These are phyloP conservation scores for Termitomyces sp. DNA, from an alignment of 768 basidiomycete genomes.

Conservation along the genomic window DNA sequence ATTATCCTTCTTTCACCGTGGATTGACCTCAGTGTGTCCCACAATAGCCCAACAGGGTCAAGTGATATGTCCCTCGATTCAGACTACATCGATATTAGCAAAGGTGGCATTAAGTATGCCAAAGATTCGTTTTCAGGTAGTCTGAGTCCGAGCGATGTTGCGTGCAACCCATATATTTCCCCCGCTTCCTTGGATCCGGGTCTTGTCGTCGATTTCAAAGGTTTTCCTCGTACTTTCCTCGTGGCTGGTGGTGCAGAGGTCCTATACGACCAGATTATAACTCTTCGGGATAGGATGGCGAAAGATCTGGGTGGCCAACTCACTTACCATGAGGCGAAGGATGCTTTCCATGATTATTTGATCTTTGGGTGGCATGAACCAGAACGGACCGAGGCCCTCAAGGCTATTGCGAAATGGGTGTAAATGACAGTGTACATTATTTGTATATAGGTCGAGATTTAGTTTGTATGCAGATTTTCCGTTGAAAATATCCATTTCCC, in stretches of 20 bases:
- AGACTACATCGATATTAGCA: conserved; percentile 28
- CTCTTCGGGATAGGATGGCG: conserved; percentile 42
- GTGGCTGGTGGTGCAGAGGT: conserved; percentile 52
- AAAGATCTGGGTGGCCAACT: conserved; percentile 45
- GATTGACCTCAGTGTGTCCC: conserved; percentile 41
- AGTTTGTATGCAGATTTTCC: background rate
- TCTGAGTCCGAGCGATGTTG: conserved; percentile 39
- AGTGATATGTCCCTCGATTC: conserved; percentile 23
- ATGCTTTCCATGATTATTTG: conserved; percentile 51
- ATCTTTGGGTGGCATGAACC: conserved; percentile 46
- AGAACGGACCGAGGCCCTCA: conserved; percentile 41
- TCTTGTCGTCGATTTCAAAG: conserved; percentile 36
- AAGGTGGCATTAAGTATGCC: conserved; percentile 20
- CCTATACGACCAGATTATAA: conserved; percentile 45
- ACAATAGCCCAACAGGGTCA: conserved; percentile 33
- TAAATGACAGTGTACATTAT: background rate
- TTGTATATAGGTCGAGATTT: background rate
- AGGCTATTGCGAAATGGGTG: conserved; percentile 47
- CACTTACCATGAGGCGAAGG: conserved; percentile 41
- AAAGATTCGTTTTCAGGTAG: conserved; percentile 40
- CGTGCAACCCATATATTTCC: conserved; percentile 49
- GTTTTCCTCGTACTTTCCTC: conserved; percentile 59
- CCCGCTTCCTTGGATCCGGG: conserved; percentile 42
- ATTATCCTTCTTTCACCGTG: conserved; percentile 54
- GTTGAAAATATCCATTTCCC: background rate